Base-by-base conservation (phyloP, 176 grass and related monocot genomes). In the Puya raimondii region DNA sequence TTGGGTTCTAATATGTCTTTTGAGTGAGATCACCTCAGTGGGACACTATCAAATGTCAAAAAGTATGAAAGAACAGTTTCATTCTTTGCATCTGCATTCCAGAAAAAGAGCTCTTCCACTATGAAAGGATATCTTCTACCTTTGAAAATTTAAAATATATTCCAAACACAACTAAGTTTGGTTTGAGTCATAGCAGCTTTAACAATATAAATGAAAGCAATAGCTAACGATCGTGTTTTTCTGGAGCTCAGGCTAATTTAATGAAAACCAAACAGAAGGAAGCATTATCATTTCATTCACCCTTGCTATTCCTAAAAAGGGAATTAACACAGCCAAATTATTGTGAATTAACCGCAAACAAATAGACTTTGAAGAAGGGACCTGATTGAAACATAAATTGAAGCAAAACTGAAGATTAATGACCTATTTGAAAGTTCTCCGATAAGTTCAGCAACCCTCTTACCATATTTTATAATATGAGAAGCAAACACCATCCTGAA, bases 71-170 rank as follows among this genome's bases (percentile, higher is more conserved):
- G 17, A 61, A 20, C 56, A 61, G 56, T 18, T 61, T 20, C 56
- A 22, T 20, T 61, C 56, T 61, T 61, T 18, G 21, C 13, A 16
- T 18, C 17, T 11, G 21, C 21, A 16, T 11, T 18, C 1, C 16
- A 61, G 56, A 61, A 61, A 61, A 20, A 61, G 21, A 22, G 56
- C 16, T 16, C 56, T 61, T 18, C 56, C 56, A 61, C 56, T 9
- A 61, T 61, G 7, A 61, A 61, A 61, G 22, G 56, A 61, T 61
- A 61, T 61, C 16, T 61, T 61, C 16, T 61, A 61, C 56, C 56
- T 61, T 61, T 61, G 17, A 61, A 59, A 10, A 16, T 61, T 61
- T 59, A 10, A 59, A 59, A 10, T 59, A 9, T n/a, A 4, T 59
- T 59, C 56, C 15, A 59, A 20, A 18, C 16, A 59, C 56, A 18